Evolutionary conservation across 2,329 filamentous ascomycete species (phyloP).

Genomic region (Penicillium sp.): DNA sequence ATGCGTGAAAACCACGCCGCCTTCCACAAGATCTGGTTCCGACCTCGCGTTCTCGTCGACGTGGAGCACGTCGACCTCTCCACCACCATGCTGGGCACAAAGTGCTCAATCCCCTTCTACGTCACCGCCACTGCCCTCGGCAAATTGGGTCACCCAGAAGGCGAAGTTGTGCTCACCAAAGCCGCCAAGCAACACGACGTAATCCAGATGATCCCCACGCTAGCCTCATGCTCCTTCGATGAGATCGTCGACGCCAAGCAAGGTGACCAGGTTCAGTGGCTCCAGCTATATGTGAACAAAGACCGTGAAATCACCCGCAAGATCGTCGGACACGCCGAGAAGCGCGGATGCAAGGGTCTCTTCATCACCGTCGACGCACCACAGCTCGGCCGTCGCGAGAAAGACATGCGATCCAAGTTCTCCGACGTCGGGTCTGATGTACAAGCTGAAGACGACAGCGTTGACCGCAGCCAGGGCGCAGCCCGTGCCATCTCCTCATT

Average conservation of each 20-base stretch:
- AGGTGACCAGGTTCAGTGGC: slow-evolving; percentile 84
- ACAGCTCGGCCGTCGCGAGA: slow-evolving; percentile 88
- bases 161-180: slow-evolving; percentile 84
- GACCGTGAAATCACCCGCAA: slow-evolving; percentile 83
- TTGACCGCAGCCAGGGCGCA: slow-evolving; percentile 86
- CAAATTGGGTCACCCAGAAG: slow-evolving; percentile 89
- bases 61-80: slow-evolving; percentile 81
- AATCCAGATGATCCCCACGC: slow-evolving; percentile 96
- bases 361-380: slow-evolving; percentile 99
- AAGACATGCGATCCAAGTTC: slow-evolving; percentile 96
- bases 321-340: slow-evolving; percentile 88
- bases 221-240: slow-evolving; percentile 95
- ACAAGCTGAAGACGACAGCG: slow-evolving; percentile 62
- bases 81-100: slow-evolving; percentile 90
- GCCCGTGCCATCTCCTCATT: slow-evolving; percentile 93
- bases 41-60: slow-evolving; percentile 80
- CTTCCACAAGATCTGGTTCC: slow-evolving; percentile 97
- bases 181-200: slow-evolving; percentile 82
- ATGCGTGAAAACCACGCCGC: slow-evolving; percentile 92
- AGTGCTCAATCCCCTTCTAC: slow-evolving; percentile 84
- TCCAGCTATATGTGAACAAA: slow-evolving; percentile 97
- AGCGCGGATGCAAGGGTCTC: slow-evolving; percentile 84
- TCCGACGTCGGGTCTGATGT: slow-evolving; percentile 77
- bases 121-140: slow-evolving; percentile 93
- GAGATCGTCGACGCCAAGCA: slow-evolving; percentile 84